phyloP scores from a whole-genome alignment of 1,139 yeast species.

The Blastobotrys niveus region DNA sequence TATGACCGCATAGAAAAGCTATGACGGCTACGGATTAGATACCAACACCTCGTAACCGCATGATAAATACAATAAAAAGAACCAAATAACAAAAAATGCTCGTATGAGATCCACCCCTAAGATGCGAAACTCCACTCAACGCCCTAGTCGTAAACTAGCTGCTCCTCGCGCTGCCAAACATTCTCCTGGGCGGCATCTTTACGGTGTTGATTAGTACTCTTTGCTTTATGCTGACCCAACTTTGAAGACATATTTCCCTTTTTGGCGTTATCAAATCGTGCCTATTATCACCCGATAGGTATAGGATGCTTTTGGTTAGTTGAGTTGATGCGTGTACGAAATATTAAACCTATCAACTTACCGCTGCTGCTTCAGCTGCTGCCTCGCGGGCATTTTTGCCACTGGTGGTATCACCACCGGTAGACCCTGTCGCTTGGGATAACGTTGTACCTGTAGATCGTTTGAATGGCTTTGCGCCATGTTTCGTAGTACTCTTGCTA shows the following conservation, averaged over 20 bases:
- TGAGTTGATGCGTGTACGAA: no score
- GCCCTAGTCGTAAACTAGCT: slow-evolving; percentile 28
- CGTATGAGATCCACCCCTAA: no score
- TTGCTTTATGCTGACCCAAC: slow-evolving; percentile 6
- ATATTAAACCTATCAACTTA: no score
- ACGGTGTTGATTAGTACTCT: slow-evolving; percentile 16
- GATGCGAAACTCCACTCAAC: no score
- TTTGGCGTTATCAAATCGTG: slow-evolving; percentile 5
- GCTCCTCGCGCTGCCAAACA: slow-evolving; percentile 12
- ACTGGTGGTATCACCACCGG: background rate
- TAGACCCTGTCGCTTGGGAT: background rate
- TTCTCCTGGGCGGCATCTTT: slow-evolving; percentile 13
- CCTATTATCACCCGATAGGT: background rate
- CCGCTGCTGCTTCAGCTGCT: slow-evolving; percentile 4
- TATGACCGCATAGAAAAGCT: no score
- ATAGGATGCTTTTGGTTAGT: background rate
- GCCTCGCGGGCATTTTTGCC: background rate
- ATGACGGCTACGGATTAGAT: no score
- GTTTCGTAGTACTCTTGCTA: no score
- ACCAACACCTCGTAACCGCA: no score
- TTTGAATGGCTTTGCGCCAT: no score
- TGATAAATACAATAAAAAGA: no score
- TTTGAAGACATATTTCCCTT: background rate
- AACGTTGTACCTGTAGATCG: background rate
- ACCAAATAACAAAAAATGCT: no score